Percentiles rank a stretch among this genome's conserved stretches.
phyloP scores from a whole-genome alignment of 129 eudicot species.

The Daucus carota region DH1_v3.0 NC_030384.2:49932501-49933000 shows the following conservation, averaged over 20 bases:
- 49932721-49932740: neutral
- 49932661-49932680: constrained; percentile 9
- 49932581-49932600: neutral
- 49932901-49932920: neutral
- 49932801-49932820: constrained; percentile 94
- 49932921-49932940: neutral
- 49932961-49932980: neutral
- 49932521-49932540: neutral
- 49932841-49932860: constrained; percentile 96
- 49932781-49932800: constrained; percentile 86
- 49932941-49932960: neutral
- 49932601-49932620: constrained; percentile 33
- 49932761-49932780: neutral
- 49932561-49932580: neutral
- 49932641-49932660: constrained; percentile 11
- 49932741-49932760: neutral
- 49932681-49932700: constrained; percentile 16
- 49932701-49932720: neutral
- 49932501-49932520: no score
- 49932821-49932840: constrained; percentile 78
- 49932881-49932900: neutral
- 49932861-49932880: constrained; percentile 27
- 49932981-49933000: neutral
- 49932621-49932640: neutral
- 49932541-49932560: neutral